Conservation (phyloP, 768 basidiomycete species). For the Exidia glandulosa region DNA sequence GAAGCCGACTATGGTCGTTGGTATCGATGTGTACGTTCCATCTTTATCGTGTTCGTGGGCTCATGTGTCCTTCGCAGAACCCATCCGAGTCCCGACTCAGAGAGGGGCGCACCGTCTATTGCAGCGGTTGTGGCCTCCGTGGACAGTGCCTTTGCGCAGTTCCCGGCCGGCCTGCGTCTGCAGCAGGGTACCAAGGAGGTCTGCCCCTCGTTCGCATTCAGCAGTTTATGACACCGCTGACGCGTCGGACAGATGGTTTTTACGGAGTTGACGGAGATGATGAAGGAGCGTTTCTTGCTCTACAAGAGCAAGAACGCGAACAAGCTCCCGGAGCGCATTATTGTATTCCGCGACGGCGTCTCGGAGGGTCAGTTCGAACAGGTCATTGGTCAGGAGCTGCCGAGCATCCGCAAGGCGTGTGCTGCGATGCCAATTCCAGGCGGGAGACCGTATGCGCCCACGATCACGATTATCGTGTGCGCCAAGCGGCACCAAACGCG, state of each 20-base stretch:
- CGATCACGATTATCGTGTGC: slow-evolving; percentile 64
- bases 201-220: not conserved
- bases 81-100: slow-evolving; percentile 67
- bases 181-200: slow-evolving; percentile 72
- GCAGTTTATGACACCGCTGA: not conserved
- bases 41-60: slow-evolving; percentile 3
- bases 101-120: slow-evolving; percentile 68
- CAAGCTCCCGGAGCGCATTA: slow-evolving; percentile 51
- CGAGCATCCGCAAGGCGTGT: slow-evolving; percentile 52
- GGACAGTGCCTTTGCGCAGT: slow-evolving; percentile 61
- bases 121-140: slow-evolving; percentile 66
- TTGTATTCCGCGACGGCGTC: slow-evolving; percentile 74
- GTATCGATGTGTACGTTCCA: slow-evolving; percentile 41
- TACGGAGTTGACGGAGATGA: slow-evolving; percentile 46
- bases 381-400: slow-evolving; percentile 50
- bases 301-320: slow-evolving; percentile 42
- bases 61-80: slow-evolving; percentile 29
- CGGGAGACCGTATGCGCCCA: slow-evolving; percentile 44
- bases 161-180: slow-evolving; percentile 60
- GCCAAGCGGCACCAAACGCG: slow-evolving; percentile 64
- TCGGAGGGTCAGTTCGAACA: slow-evolving; percentile 74
- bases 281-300: slow-evolving; percentile 52
- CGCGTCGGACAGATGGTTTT: not conserved
- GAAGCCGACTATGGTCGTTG: slow-evolving; percentile 70
- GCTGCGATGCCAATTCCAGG: slow-evolving; percentile 34